A percentile compares a stretch with the other conserved stretches of the same genome.
Evolutionary conservation across 805 yeast species (phyloP).

Genomic region (Candida parachauliodes): DNA sequence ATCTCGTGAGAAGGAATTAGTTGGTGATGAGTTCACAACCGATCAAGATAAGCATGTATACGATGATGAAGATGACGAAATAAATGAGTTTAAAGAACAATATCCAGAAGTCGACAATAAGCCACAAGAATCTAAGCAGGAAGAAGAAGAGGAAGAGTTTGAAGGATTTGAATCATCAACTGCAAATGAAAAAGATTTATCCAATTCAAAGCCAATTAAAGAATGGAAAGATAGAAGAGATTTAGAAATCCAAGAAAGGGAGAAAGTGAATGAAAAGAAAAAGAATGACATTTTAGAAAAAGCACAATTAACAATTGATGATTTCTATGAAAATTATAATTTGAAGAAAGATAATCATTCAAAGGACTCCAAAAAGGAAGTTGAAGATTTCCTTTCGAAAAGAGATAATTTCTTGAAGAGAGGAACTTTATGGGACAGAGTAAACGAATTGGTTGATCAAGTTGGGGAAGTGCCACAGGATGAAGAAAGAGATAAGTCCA

Average conservation of each 20-base stretch:
- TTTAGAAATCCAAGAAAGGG: constrained; percentile 76
- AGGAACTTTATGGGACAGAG: constrained; percentile 59
- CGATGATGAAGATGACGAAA: constrained; percentile 39
- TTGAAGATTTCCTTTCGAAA: constrained; percentile 64
- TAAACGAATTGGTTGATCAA: constrained; percentile 46
- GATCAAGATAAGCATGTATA: constrained; percentile 54
- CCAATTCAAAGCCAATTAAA: constrained; percentile 48
- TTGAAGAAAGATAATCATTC: constrained; percentile 70
- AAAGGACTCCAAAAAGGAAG: constrained; percentile 61
- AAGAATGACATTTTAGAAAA: constrained; percentile 64
- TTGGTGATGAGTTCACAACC: constrained; percentile 71
- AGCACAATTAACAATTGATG: constrained; percentile 83
- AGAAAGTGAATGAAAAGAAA: constrained; percentile 61
- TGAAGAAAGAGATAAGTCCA: constrained; percentile 62
- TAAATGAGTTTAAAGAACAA: constrained; percentile 60
- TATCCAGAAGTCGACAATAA: constrained; percentile 50
- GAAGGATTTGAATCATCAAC: constrained; percentile 40
- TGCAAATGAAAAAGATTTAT: constrained; percentile 15
- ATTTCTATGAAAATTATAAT: constrained; percentile 88
- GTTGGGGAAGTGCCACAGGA: constrained; percentile 35
- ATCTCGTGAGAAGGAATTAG: constrained; percentile 61
- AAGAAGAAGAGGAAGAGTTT: constrained; percentile 29
- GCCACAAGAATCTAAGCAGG: constrained; percentile 16
- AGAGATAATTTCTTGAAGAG: constrained; percentile 61
- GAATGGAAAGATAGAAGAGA: constrained; percentile 85